A percentile compares a stretch with the other conserved stretches of the same genome.
These are phyloP conservation scores for Phaeosphaeria sp. DNA, from an alignment of 2,329 filamentous ascomycete species.

Conservation along the genomic window DNA sequence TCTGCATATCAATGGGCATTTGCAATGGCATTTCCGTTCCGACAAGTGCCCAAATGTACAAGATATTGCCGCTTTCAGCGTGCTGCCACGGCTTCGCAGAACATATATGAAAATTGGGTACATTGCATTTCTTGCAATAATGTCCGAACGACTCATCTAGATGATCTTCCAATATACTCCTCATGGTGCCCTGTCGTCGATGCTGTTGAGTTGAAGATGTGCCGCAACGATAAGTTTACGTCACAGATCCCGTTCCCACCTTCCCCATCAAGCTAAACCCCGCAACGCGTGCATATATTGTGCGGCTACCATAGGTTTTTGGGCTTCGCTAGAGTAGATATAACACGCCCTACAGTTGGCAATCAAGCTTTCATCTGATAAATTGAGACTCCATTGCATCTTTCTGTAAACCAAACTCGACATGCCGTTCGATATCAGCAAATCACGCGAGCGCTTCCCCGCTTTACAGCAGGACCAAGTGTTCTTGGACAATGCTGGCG, in stretches of 20 bases:
- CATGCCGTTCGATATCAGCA: constrained; percentile 60
- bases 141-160: too few relatives aligned
- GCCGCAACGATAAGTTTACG: neutral
- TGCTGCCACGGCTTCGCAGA: too few relatives aligned
- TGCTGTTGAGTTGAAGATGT: neutral
- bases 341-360: neutral
- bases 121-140: too few relatives aligned
- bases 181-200: too few relatives aligned
- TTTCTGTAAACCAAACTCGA: neutral
- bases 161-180: too few relatives aligned
- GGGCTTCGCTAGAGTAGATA: neutral
- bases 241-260: constrained; percentile 1
- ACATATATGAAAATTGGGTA: too few relatives aligned
- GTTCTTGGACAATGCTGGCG: constrained; percentile 80
- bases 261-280: constrained; percentile 9
- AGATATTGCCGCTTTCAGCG: too few relatives aligned
- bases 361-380: neutral
- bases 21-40: too few relatives aligned
- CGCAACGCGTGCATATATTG: constrained; percentile 1
- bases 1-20: too few relatives aligned
- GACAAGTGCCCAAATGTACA: too few relatives aligned
- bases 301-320: constrained; percentile 5
- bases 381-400: too few relatives aligned
- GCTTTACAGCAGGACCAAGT: constrained; percentile 71
- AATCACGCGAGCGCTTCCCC: constrained; percentile 69